These are phyloP conservation scores for Candida schatavii DNA, from an alignment of 805 yeast genomes.

Conservation along the genomic window DNA sequence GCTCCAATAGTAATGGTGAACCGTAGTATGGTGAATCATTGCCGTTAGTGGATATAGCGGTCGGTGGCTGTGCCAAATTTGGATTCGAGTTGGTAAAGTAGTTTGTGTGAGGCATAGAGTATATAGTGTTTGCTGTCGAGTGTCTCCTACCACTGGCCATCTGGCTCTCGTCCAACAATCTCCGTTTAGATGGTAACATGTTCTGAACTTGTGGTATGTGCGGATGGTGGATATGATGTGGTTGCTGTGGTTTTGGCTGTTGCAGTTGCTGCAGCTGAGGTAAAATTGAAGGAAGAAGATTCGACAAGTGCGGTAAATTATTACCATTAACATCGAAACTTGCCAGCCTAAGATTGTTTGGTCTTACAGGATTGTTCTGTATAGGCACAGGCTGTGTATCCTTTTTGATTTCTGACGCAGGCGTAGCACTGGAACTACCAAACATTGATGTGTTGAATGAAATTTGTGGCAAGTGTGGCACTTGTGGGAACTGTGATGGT, in stretches of 20 bases:
- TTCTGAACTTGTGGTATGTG: conserved; percentile 13
- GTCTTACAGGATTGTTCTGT: conserved; percentile 6
- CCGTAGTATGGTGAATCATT: conserved; percentile 30
- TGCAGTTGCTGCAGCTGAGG: conserved; percentile 1
- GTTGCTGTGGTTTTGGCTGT: not conserved
- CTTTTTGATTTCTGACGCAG: not conserved
- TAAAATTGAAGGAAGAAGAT: conserved; percentile 2
- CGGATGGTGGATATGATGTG: not conserved
- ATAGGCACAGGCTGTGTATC: conserved; percentile 5
- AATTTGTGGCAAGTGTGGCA: conserved; percentile 26
- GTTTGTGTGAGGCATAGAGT: conserved; percentile 6
- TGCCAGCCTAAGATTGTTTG: conserved; percentile 18
- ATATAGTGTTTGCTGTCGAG: conserved; percentile 22
- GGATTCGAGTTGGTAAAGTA: conserved; percentile 18
- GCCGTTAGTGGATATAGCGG: conserved; percentile 7
- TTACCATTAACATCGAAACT: conserved; percentile 18
- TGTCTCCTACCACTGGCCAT: conserved; percentile 19
- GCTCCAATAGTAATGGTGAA: conserved; percentile 27
- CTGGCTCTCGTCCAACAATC: conserved; percentile 24
- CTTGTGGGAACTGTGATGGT: conserved; percentile 13
- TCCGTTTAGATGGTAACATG: conserved; percentile 20
- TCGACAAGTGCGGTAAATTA: conserved; percentile 4
- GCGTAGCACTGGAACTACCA: conserved; percentile 14
- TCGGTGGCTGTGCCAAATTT: conserved; percentile 15
- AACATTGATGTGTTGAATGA: conserved; percentile 44